These are phyloP conservation scores for Aethionema arabicum DNA, from an alignment of 345 rosid genomes.

Conservation along the genomic window DNA sequence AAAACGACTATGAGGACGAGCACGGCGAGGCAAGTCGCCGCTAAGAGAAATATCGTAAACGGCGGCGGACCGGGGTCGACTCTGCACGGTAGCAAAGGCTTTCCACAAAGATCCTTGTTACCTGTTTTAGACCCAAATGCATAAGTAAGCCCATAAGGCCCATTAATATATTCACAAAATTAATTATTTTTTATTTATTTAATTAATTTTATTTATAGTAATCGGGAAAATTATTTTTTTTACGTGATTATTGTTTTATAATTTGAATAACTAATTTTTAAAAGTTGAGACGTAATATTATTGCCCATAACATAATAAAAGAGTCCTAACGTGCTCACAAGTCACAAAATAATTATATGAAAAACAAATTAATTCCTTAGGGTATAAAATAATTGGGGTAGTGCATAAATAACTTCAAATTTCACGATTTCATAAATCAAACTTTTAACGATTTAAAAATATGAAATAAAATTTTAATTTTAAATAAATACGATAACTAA, in stretches of 20 bases:
- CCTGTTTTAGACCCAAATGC: slow-evolving; percentile 43
- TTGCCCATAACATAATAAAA: not conserved
- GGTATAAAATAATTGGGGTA: too few relatives aligned
- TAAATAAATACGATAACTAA: too few relatives aligned
- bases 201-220: too few relatives aligned
- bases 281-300: too few relatives aligned
- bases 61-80: slow-evolving; percentile 29
- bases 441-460: too few relatives aligned
- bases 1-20: slow-evolving; percentile 26
- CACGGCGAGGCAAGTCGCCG: slow-evolving; percentile 37
- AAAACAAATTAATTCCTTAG: too few relatives aligned
- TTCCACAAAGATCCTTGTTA: slow-evolving; percentile 65
- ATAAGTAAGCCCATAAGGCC: not conserved
- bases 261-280: too few relatives aligned
- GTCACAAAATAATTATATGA: slow-evolving; percentile 11
- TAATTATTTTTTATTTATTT: too few relatives aligned
- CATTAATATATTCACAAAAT: not conserved
- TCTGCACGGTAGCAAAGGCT: slow-evolving; percentile 62
- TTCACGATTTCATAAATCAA: not conserved
- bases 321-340: slow-evolving; percentile 24
- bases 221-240: too few relatives aligned
- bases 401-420: too few relatives aligned
- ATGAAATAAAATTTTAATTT: too few relatives aligned
- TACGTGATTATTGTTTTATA: too few relatives aligned
- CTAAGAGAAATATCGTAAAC: slow-evolving; percentile 37